These are phyloP conservation scores for Nevesoporus exiguus DNA, from an alignment of 768 basidiomycete genomes.

Conservation along the genomic window DNA sequence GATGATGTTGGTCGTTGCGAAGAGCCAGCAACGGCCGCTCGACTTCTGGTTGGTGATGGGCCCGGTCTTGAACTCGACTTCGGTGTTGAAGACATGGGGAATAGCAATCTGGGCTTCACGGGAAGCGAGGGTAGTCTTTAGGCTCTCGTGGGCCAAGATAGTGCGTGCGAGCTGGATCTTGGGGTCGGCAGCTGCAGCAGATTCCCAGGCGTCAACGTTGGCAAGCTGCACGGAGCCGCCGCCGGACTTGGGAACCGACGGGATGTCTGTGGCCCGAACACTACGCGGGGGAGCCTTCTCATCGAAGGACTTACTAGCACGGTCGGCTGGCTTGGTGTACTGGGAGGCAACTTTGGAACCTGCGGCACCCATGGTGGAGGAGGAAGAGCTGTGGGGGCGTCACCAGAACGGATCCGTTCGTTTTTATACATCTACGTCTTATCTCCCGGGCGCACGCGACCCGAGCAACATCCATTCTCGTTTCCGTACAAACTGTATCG, in stretches of 20 bases:
- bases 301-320: slow-evolving; percentile 19
- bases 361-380: slow-evolving; percentile 25
- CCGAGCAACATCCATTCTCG: not conserved
- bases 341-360: slow-evolving; percentile 25
- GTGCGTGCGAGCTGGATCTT: slow-evolving; percentile 75
- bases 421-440: slow-evolving; percentile 26
- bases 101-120: slow-evolving; percentile 61
- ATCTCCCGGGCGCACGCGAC: slow-evolving; percentile 17
- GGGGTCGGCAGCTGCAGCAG: slow-evolving; percentile 46
- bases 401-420: slow-evolving; percentile 13
- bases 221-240: slow-evolving; percentile 59
- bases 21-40: slow-evolving; percentile 93
- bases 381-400: slow-evolving; percentile 6
- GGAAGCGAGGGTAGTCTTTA: slow-evolving; percentile 58
- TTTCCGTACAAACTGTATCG: not conserved
- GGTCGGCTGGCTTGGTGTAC: slow-evolving; percentile 14
- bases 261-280: not conserved
- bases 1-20: slow-evolving; percentile 86
- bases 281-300: slow-evolving; percentile 19
- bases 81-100: slow-evolving; percentile 78
- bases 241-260: slow-evolving; percentile 37
- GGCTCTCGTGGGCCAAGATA: slow-evolving; percentile 66
- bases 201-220: slow-evolving; percentile 69
- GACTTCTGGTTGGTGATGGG: slow-evolving; percentile 86
- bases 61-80: slow-evolving; percentile 74